phyloP scores from a whole-genome alignment of 257 asterid species.

The Solanum bulbocastanum region DNA sequence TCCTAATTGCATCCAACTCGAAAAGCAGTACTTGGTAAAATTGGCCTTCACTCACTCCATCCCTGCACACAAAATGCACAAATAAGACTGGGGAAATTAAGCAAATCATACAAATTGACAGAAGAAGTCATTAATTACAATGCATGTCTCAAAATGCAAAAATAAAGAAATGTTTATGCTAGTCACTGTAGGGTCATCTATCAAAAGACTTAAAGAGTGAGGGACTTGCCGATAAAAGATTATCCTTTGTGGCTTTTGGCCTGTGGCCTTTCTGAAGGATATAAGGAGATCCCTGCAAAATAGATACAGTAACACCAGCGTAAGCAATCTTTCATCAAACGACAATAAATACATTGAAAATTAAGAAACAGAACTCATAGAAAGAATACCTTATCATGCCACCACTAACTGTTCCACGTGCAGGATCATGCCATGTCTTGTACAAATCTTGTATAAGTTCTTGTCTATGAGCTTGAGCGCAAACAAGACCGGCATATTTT shows the following conservation, averaged over 20 bases:
- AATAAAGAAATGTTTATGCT: background rate
- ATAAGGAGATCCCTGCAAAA: conserved; percentile 83
- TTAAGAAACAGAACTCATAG: background rate
- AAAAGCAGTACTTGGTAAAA: conserved; percentile 86
- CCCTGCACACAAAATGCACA: conserved; percentile 34
- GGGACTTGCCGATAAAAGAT: conserved; percentile 68
- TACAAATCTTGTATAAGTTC: conserved; percentile 92
- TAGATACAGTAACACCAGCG: background rate
- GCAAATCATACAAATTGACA: background rate
- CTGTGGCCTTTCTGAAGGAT: conserved; percentile 95
- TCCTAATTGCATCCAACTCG: conserved; percentile 92
- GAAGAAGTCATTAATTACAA: background rate
- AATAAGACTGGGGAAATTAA: background rate
- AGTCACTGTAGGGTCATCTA: background rate
- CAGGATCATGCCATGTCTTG: conserved; percentile 97
- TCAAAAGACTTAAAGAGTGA: background rate
- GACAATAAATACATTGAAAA: background rate
- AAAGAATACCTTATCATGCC: conserved; percentile 83
- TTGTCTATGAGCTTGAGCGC: conserved; percentile 98
- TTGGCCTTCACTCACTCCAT: conserved; percentile 98
- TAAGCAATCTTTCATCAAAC: background rate
- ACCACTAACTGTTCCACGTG: conserved; percentile 89
- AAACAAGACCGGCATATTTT: conserved; percentile 91
- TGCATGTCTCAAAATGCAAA: background rate
- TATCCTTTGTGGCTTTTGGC: conserved; percentile 97